Percentiles rank a stretch among this genome's conserved stretches.
These are phyloP conservation scores for Triangularia setosa DNA, from an alignment of 2,329 filamentous ascomycete species.

Conservation along the genomic window DNA sequence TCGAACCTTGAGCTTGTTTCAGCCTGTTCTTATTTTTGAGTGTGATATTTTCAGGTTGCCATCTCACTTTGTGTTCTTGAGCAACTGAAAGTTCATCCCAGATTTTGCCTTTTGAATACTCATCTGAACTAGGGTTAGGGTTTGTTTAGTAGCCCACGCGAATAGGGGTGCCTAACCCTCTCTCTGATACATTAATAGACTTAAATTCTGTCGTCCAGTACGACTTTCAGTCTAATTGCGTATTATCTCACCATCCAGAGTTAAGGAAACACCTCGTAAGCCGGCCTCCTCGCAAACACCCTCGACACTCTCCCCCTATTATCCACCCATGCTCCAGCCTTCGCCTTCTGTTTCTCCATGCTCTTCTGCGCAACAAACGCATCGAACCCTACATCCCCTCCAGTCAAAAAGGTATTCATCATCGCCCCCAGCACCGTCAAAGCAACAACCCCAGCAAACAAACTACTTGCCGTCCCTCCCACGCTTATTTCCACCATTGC, in stretches of 20 bases:
- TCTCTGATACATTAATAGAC: background rate
- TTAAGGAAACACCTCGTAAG: conserved; percentile 23
- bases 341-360: background rate
- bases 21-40: background rate
- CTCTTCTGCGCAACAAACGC: conserved; percentile 10
- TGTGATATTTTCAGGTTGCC: background rate
- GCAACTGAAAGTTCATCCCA: background rate
- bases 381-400: conserved; percentile 16
- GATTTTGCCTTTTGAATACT: background rate
- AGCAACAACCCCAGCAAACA: conserved; percentile 21
- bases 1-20: background rate
- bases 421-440: conserved; percentile 18
- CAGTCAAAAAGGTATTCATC: conserved; percentile 22
- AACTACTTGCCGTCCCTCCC: conserved; percentile 16
- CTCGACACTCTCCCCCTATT: conserved; percentile 6
- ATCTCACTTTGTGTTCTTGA: background rate
- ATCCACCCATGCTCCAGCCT: background rate
- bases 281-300: conserved; percentile 15
- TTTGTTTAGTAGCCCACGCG: background rate
- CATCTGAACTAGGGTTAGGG: conserved; percentile 1
- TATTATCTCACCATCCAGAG: background rate
- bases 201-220: background rate
- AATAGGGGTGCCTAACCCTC: background rate
- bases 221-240: background rate
- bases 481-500: conserved; percentile 6